Percentiles rank a stretch among this genome's conserved stretches.
Evolutionary conservation across 768 basidiomycete genomes (phyloP).

Genomic region (Tephrocybe sp.): DNA sequence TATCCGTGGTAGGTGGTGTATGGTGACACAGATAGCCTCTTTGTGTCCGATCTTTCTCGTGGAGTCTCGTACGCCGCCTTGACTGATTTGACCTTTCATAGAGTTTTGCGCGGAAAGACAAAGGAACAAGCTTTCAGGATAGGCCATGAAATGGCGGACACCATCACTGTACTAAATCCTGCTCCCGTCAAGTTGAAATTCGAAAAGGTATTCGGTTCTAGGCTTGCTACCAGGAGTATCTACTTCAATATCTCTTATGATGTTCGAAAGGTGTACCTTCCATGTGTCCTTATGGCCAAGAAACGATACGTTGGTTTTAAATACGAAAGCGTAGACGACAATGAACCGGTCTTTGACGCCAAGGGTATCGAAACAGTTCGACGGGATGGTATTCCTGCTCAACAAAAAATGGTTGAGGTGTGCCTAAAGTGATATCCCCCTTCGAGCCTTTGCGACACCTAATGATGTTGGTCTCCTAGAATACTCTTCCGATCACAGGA

Average conservation of each 20-base stretch:
- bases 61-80: neutral
- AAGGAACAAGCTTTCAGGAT: constrained; percentile 93
- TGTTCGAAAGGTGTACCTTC: constrained; percentile 78
- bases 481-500: constrained; percentile 89
- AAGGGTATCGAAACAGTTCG: constrained; percentile 98
- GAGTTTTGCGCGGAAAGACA: constrained; percentile 82
- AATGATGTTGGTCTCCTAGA: constrained; percentile 37
- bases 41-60: constrained; percentile 47
- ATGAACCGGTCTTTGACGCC: constrained; percentile 82
- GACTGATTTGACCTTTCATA: constrained; percentile 17
- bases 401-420: constrained; percentile 89
- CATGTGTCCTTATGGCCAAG: constrained; percentile 94
- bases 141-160: constrained; percentile 89
- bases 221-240: too few species aligned
- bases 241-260: too few species aligned
- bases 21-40: constrained; percentile 96
- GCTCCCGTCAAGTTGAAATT: constrained; percentile 94
- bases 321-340: constrained; percentile 81
- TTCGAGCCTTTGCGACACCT: neutral
- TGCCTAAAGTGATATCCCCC: constrained; percentile 70
- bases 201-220: constrained; percentile 68
- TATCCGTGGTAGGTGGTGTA: constrained; percentile 67
- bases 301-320: constrained; percentile 98
- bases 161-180: constrained; percentile 83
- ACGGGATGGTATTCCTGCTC: constrained; percentile 86